Evolutionary conservation across 495 filamentous ascomycete genomes (phyloP).

Genomic region (Penicillium odoratum): DNA sequence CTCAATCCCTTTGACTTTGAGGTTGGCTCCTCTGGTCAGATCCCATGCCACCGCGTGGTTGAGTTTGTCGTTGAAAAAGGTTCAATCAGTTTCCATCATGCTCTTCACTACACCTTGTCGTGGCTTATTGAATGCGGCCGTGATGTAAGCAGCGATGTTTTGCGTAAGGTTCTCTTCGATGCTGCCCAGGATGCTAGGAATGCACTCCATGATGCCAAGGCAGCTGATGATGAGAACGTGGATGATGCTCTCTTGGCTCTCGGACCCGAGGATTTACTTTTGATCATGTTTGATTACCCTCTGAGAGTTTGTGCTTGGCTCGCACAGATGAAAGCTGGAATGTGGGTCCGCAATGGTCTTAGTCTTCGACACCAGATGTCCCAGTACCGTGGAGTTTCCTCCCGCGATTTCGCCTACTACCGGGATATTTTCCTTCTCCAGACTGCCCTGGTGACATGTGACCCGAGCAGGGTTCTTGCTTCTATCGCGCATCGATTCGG

Average conservation of each 20-base stretch:
- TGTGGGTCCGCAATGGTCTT: slow-evolving; percentile 98
- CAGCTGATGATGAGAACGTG: slow-evolving; percentile 8
- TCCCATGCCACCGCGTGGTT: slow-evolving; percentile 62
- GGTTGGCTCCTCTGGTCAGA: slow-evolving; percentile 40
- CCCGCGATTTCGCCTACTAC: slow-evolving; percentile 88
- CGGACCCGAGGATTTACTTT: slow-evolving; percentile 71
- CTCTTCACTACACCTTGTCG: slow-evolving; percentile 93
- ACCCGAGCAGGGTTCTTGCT: slow-evolving; percentile 81
- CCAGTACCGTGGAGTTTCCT: slow-evolving; percentile 82
- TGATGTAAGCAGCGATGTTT: slow-evolving; percentile 62
- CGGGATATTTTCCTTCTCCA: slow-evolving; percentile 95
- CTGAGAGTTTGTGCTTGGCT: slow-evolving; percentile 94
- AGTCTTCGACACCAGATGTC: slow-evolving; percentile 93
- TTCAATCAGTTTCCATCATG: slow-evolving; percentile 96
- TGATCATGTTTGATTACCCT: slow-evolving; percentile 89
- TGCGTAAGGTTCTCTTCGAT: slow-evolving; percentile 63
- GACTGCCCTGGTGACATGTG: slow-evolving; percentile 81
- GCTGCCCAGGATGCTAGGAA: slow-evolving; percentile 47
- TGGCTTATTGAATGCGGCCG: slow-evolving; percentile 94
- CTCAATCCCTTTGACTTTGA: slow-evolving; percentile 81
- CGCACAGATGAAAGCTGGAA: slow-evolving; percentile 93
- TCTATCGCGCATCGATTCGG: slow-evolving; percentile 90
- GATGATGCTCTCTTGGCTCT: slow-evolving; percentile 27
- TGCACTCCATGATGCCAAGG: slow-evolving; percentile 22
- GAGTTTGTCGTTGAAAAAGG: slow-evolving; percentile 84